Evolutionary conservation across 306 rosid species (phyloP).

Genomic region (Clitoria ternatea): DNA sequence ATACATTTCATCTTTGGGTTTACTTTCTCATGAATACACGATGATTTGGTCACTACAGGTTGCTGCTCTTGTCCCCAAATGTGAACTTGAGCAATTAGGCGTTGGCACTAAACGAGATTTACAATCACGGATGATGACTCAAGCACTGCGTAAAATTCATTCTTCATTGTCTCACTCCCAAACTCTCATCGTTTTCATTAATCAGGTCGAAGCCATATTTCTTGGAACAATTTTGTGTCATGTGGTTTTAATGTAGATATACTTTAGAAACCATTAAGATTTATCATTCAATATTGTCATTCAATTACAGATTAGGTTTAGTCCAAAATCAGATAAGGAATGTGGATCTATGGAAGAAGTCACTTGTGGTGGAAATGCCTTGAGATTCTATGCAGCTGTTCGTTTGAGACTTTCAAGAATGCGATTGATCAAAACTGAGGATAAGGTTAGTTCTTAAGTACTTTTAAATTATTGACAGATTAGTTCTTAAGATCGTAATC

Average conservation of each 20-base stretch:
- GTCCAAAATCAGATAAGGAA: conserved; percentile 38
- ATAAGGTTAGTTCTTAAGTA: conserved; percentile 42
- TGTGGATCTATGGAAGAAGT: conserved; percentile 56
- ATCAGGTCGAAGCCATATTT: conserved; percentile 54
- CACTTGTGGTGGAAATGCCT: conserved; percentile 91
- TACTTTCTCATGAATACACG: neutral
- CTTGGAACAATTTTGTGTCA: neutral
- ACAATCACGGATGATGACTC: conserved; percentile 63
- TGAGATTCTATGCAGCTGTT: conserved; percentile 77
- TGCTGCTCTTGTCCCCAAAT: conserved; percentile 83
- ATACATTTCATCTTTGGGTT: conserved; percentile 11
- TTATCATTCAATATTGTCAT: conserved; percentile 13
- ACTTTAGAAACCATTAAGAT: neutral
- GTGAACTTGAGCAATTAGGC: conserved; percentile 58
- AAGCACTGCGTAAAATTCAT: conserved; percentile 68
- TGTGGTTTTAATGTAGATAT: conserved; percentile 19
- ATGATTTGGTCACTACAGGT: conserved; percentile 52
- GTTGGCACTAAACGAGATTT: conserved; percentile 36
- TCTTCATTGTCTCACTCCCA: conserved; percentile 58
- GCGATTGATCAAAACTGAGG: conserved; percentile 52
- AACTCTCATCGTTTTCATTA: conserved; percentile 62
- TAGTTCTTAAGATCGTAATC: too few relatives aligned
- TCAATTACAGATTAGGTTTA: conserved; percentile 52
- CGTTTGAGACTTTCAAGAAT: conserved; percentile 64
- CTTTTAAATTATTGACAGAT: too few relatives aligned